Base-by-base conservation (phyloP, 2,329 filamentous ascomycete genomes). In the Aspergillus ochraceoroseus region DNA sequence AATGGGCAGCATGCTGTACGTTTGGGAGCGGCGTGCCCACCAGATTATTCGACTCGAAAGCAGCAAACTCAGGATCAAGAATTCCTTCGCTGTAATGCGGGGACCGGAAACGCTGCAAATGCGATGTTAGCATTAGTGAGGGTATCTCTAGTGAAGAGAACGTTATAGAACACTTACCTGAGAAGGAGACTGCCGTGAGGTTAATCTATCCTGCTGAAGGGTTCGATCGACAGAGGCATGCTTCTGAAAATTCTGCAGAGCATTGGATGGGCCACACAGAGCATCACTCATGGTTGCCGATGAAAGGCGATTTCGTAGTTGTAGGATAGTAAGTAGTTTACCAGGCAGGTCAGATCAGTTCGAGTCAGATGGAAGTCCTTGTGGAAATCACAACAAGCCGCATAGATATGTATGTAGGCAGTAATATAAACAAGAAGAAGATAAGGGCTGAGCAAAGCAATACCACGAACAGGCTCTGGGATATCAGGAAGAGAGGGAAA, bases 231-330 rank as follows among this genome's bases (percentile, higher is more conserved):
- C 73, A 33, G 81, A 73, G 7, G 77, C 70, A 62, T 87, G 83
- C 54, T 83, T 80, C 55, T 83, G 76, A 59, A 88, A 79, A 56
- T 76, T 82, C 63, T 87, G 84, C 37, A 86, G 75, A 48, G 83
- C 75, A 64, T 85, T 87, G 8, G 84, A 85, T 12, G 84, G 83
- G 44, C 85, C 83, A 61, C 85, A 89, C 41, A 85, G 69, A 52
- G 76, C 73, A 56, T 85, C 80, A 37, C 77, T 71, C 81, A 85
- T 85, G 53, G 50, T 68, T 56, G 29, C 38, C 30, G 26, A 26
- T 15, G 9, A 9, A 20, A 39, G 3, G 9, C 3, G 8, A 33
- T 20, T 20, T 14, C 7, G 7, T 17, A 5, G 23, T 19, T 5
- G 5, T 7, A 20, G 28, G 13, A 14, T 9, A 40, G 8, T n/a